Conservation (phyloP, 2,329 filamentous ascomycete species). For the Blastomyces percursus region DNA sequence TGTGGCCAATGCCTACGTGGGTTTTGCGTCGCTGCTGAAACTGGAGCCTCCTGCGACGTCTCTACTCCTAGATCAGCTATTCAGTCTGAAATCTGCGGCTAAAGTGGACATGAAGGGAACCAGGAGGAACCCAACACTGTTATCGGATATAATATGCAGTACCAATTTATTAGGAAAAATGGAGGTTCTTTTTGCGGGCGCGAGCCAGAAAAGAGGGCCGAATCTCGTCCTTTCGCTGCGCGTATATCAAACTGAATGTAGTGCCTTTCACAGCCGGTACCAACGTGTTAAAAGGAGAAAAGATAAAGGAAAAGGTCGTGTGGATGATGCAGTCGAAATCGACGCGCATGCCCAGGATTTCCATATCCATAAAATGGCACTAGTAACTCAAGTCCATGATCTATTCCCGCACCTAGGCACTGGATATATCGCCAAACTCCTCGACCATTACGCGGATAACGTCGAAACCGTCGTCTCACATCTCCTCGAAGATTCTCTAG, state of each 20-base stretch:
- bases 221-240: slow-evolving; percentile 31
- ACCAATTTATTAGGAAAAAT: slow-evolving; percentile 56
- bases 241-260: slow-evolving; percentile 30
- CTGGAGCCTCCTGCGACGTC: slow-evolving; percentile 58
- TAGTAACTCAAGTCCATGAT: slow-evolving; percentile 84
- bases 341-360: slow-evolving; percentile 38
- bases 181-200: slow-evolving; percentile 24
- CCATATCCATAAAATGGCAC: slow-evolving; percentile 71
- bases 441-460: slow-evolving; percentile 69
- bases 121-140: slow-evolving; percentile 47
- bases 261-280: slow-evolving; percentile 31
- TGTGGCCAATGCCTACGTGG: slow-evolving; percentile 63
- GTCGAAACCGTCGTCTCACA: slow-evolving; percentile 71
- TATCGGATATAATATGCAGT: slow-evolving; percentile 67
- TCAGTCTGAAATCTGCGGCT: slow-evolving; percentile 62
- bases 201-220: slow-evolving; percentile 32
- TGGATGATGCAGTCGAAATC: slow-evolving; percentile 12
- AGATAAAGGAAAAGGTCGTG: slow-evolving; percentile 34
- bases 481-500: slow-evolving; percentile 66
- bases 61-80: slow-evolving; percentile 70
- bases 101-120: slow-evolving; percentile 45
- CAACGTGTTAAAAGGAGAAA: slow-evolving; percentile 28
- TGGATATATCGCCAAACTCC: slow-evolving; percentile 64
- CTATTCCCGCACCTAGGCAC: slow-evolving; percentile 80
- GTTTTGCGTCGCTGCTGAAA: slow-evolving; percentile 59